A percentile compares a stretch with the other conserved stretches of the same genome.
Conservation (phyloP, 108 stramenopile species). For the Tribonema minus region DNA sequence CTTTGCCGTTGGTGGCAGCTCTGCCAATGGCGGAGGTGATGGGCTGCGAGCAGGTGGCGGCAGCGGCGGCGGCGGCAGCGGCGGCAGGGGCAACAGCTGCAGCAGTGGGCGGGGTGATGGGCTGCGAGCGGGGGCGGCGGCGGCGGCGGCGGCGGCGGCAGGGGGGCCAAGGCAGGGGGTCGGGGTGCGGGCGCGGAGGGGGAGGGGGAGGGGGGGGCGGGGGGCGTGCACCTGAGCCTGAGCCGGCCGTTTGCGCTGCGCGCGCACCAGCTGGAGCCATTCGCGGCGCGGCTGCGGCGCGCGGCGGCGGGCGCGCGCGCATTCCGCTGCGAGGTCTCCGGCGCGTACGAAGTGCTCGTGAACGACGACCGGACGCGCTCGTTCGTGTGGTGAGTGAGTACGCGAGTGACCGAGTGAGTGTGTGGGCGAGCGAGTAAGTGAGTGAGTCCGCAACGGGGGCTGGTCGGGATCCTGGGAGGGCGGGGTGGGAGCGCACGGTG, state of each 20-base stretch:
- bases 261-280: slow-evolving; percentile 25
- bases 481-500: too few species aligned
- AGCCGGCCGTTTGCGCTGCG: slow-evolving; percentile 13
- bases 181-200: too few species aligned
- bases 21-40: neutral
- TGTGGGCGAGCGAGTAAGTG: too few species aligned
- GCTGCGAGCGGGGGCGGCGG: neutral
- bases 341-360: slow-evolving; percentile 24
- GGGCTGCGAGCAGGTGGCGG: neutral
- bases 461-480: too few species aligned
- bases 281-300: neutral
- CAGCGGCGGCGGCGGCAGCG: neutral
- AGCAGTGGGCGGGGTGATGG: neutral
- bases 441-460: too few species aligned
- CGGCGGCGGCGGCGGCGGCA: neutral
- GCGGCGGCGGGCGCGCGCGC: neutral
- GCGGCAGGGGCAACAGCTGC: neutral
- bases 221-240: slow-evolving; percentile 19
- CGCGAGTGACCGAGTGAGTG: too few species aligned
- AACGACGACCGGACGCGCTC: slow-evolving; percentile 36
- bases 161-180: neutral
- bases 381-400: too few species aligned
- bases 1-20: neutral
- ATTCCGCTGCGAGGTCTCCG: neutral
- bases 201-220: too few species aligned